Percentiles rank a stretch among this genome's conserved stretches.
Conservation (phyloP, 169 alveolate species). For the Perkinsus marinus region DNA sequence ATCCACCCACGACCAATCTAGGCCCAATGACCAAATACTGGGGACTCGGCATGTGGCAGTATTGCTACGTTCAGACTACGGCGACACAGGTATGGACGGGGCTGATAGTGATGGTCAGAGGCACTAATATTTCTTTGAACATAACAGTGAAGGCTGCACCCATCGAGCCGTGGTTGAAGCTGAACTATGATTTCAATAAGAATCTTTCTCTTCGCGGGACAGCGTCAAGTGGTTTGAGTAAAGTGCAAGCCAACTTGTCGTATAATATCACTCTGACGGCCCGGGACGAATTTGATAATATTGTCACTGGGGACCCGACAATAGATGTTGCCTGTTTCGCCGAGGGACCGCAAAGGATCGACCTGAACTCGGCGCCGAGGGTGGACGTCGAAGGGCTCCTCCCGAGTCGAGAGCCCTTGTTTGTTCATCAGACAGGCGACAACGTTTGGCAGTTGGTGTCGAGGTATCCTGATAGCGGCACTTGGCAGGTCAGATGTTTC, state of each 20-base stretch:
- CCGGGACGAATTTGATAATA: conserved; percentile 1
- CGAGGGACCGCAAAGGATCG: neutral
- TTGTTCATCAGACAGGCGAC: neutral
- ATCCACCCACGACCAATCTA: neutral
- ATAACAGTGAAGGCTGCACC: neutral
- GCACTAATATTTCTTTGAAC: neutral
- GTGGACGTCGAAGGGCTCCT: neutral
- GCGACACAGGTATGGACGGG: neutral
- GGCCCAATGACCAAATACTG: neutral
- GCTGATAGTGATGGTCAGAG: neutral
- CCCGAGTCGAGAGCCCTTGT: neutral
- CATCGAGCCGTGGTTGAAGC: neutral
- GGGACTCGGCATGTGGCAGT: conserved; percentile 4
- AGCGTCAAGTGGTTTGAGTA: neutral
- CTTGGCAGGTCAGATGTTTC: neutral
- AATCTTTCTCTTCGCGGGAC: neutral
- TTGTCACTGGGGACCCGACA: neutral
- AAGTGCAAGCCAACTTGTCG: neutral
- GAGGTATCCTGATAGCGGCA: neutral
- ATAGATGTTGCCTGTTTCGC: conserved; percentile 1
- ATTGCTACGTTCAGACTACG: conserved; percentile 2
- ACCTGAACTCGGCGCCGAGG: neutral
- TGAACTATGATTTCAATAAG: neutral
- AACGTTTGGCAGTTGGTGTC: neutral
- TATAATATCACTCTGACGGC: neutral